Percentiles rank a stretch among this genome's conserved stretches.
These are phyloP conservation scores for Xylariaceae sp. DNA, from an alignment of 2,329 filamentous ascomycete genomes.

Conservation along the genomic window DNA sequence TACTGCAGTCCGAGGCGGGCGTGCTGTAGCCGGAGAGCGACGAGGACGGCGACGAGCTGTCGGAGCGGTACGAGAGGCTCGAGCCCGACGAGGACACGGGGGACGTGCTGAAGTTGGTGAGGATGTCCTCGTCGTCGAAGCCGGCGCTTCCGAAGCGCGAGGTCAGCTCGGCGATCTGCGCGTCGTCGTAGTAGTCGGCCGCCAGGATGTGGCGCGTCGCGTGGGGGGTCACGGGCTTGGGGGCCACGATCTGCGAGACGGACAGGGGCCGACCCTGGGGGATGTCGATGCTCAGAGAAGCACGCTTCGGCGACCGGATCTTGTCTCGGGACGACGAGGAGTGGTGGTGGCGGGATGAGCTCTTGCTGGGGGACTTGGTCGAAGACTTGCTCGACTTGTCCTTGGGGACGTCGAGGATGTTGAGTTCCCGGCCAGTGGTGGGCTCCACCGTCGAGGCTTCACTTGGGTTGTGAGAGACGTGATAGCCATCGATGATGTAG, in stretches of 20 bases:
- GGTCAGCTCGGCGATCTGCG: constrained; percentile 73
- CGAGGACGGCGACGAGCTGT: constrained; percentile 68
- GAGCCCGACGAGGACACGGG: constrained; percentile 65
- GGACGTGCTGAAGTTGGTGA: constrained; percentile 50
- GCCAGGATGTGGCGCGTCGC: constrained; percentile 84
- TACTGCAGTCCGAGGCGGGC: constrained; percentile 67
- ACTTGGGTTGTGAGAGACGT: constrained; percentile 92
- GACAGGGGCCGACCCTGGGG: constrained; percentile 86
- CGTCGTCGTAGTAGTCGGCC: constrained; percentile 67
- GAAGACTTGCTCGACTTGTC: constrained; percentile 36
- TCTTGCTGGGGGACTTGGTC: constrained; percentile 43
- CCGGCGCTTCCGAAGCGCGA: constrained; percentile 62
- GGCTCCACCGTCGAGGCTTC: constrained; percentile 86
- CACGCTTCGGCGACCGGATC: constrained; percentile 44
- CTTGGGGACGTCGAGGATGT: constrained; percentile 89
- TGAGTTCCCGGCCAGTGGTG: constrained; percentile 93
- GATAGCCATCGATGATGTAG: constrained; percentile 99
- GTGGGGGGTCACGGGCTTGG: constrained; percentile 82
- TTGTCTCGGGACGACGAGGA: constrained; percentile 35
- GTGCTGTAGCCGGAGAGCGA: constrained; percentile 74
- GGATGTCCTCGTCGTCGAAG: constrained; percentile 53
- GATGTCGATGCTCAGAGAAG: constrained; percentile 58
- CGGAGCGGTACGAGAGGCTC: constrained; percentile 63
- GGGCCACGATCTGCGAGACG: constrained; percentile 82
- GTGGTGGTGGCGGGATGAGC: constrained; percentile 32